A percentile compares a stretch with the other conserved stretches of the same genome.
These are phyloP conservation scores for Huntiella omanensis DNA, from an alignment of 2,329 filamentous ascomycete species.

Conservation along the genomic window DNA sequence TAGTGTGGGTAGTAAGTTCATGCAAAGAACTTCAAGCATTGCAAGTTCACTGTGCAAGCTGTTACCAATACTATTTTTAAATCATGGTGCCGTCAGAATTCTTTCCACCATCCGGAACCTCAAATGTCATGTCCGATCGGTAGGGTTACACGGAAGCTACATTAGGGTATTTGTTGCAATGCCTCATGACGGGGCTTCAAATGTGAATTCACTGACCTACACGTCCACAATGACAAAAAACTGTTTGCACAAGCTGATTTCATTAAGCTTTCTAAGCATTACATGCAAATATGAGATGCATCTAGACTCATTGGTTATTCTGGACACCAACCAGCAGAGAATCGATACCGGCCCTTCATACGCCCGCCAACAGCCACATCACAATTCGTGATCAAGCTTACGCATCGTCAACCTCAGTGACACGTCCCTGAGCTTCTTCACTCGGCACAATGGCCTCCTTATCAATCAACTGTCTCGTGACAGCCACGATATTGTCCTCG, in stretches of 20 bases:
- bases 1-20: too few species aligned
- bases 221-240: too few species aligned
- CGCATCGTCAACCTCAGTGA: slow-evolving; percentile 39
- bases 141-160: too few species aligned
- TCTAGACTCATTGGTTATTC: not conserved
- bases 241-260: not conserved
- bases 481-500: slow-evolving; percentile 97
- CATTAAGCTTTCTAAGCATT: slow-evolving; percentile 5
- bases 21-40: too few species aligned
- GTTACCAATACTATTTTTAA: too few species aligned
- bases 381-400: slow-evolving; percentile 34
- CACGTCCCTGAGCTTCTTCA: slow-evolving; percentile 39
- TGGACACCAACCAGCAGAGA: not conserved
- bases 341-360: not conserved
- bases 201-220: too few species aligned
- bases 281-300: not conserved
- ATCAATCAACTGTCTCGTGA: slow-evolving; percentile 98
- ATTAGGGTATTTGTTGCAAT: too few species aligned
- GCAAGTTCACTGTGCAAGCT: too few species aligned
- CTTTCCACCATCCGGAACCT: too few species aligned
- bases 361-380: not conserved
- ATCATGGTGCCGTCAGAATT: too few species aligned
- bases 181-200: too few species aligned
- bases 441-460: slow-evolving; percentile 89
- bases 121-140: too few species aligned